phyloP scores from a whole-genome alignment of 75 land plant species.

The Chamaecyparis obtusa region DNA sequence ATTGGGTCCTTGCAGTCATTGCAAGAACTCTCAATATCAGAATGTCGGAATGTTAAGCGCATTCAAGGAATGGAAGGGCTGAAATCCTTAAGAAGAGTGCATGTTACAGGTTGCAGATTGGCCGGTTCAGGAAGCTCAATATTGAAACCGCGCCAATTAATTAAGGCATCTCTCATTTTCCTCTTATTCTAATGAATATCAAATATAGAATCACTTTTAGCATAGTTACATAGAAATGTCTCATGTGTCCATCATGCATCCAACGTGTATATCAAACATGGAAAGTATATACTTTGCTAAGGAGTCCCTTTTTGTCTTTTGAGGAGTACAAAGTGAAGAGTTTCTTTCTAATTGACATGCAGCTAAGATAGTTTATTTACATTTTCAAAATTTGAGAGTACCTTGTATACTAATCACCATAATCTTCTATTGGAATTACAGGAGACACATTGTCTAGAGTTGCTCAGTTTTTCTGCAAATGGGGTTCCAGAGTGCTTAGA shows the following conservation, averaged over 20 bases:
- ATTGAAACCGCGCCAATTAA: conserved; percentile 1
- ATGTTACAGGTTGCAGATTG: not conserved
- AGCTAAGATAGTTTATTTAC: too few species aligned
- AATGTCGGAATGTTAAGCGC: not conserved
- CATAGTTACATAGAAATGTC: not conserved
- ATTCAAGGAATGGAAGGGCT: not conserved
- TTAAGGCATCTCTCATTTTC: conserved; percentile 8
- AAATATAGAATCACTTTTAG: not conserved
- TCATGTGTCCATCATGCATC: too few species aligned
- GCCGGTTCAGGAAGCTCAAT: not conserved
- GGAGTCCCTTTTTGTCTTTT: too few species aligned
- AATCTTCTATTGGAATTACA: too few species aligned
- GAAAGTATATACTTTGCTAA: too few species aligned
- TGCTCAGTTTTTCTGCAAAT: too few species aligned
- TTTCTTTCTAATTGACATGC: too few species aligned
- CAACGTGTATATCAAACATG: too few species aligned
- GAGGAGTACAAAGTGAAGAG: too few species aligned
- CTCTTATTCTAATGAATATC: not conserved
- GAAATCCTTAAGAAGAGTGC: conserved; percentile 4
- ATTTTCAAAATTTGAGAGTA: too few species aligned
- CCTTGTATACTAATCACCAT: too few species aligned
- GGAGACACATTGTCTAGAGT: not conserved
- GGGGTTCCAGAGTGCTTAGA: too few species aligned
- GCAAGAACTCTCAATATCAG: conserved; percentile 11
- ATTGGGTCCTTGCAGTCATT: not conserved